Evolutionary conservation across 2,329 filamentous ascomycete genomes (phyloP).

Genomic region (Phialocephala subalpina): DNA sequence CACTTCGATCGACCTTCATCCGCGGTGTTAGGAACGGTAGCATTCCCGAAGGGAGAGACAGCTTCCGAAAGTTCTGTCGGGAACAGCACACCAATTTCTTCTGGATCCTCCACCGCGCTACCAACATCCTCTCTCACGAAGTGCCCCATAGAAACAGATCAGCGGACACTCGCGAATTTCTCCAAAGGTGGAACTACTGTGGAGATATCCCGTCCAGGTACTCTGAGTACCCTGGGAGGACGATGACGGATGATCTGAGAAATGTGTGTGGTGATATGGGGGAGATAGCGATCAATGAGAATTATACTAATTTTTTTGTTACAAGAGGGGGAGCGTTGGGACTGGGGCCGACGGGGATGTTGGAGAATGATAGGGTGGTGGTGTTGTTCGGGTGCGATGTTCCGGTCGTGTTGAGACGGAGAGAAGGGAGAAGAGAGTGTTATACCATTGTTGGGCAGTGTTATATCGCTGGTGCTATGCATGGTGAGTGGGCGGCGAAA

Average conservation of each 20-base stretch:
- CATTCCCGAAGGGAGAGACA: neutral
- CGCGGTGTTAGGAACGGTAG: neutral
- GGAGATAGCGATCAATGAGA: slow-evolving; percentile 1
- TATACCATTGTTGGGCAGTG: neutral
- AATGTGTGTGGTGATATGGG: neutral
- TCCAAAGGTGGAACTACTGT: neutral
- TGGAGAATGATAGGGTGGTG: slow-evolving; percentile 1
- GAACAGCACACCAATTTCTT: neutral
- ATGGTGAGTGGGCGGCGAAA: neutral
- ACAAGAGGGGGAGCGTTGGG: slow-evolving; percentile 11
- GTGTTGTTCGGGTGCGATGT: slow-evolving; percentile 9
- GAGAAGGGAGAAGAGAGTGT: neutral
- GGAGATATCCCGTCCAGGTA: neutral
- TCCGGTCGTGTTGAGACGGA: slow-evolving; percentile 14
- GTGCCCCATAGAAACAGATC: neutral
- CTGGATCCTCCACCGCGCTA: slow-evolving; percentile 2
- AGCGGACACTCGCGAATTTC: neutral
- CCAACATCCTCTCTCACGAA: neutral
- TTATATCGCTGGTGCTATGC: slow-evolving; percentile 9
- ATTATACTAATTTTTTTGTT: slow-evolving; percentile 14
- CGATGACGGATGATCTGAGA: neutral
- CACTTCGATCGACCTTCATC: neutral
- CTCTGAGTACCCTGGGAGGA: neutral
- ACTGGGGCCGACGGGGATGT: neutral
- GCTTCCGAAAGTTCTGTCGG: neutral